phyloP scores from a whole-genome alignment of 2,329 filamentous ascomycete genomes.

The Emmonsia crescens region DNA sequence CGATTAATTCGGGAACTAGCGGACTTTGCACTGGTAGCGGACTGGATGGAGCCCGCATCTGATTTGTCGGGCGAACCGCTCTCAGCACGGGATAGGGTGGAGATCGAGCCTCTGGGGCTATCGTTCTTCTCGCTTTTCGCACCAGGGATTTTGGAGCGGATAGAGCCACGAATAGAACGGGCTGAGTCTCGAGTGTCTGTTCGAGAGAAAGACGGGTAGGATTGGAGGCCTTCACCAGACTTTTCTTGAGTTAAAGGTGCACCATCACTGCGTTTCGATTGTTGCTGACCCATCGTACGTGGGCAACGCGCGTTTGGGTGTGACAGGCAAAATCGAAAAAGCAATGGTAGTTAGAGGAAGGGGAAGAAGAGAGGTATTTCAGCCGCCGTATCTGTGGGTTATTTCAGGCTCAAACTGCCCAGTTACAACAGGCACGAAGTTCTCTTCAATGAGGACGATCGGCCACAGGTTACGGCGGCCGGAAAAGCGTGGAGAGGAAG shows the following conservation, averaged over 20 bases:
- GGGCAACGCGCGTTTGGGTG: slow-evolving; percentile 1
- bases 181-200: slow-evolving; percentile 89
- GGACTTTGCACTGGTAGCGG: slow-evolving; percentile 48
- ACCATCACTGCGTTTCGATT: slow-evolving; percentile 44
- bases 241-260: slow-evolving; percentile 31
- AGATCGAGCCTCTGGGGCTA: slow-evolving; percentile 66
- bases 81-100: slow-evolving; percentile 53
- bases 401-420: background rate
- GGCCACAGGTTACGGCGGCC: slow-evolving; percentile 12
- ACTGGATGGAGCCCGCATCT: slow-evolving; percentile 66
- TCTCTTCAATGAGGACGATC: background rate
- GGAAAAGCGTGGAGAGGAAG: slow-evolving; percentile 15
- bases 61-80: slow-evolving; percentile 48
- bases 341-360: background rate
- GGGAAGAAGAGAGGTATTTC: background rate
- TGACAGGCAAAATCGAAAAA: background rate
- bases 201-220: slow-evolving; percentile 83
- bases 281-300: slow-evolving; percentile 40
- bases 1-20: slow-evolving; percentile 39
- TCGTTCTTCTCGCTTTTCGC: slow-evolving; percentile 51
- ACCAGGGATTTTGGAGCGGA: slow-evolving; percentile 79
- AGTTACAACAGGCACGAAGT: background rate
- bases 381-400: background rate
- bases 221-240: slow-evolving; percentile 53
- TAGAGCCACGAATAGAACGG: slow-evolving; percentile 67